Conservation (phyloP, 2,329 filamentous ascomycete species). For the Phialemonium atrogriseum region DNA sequence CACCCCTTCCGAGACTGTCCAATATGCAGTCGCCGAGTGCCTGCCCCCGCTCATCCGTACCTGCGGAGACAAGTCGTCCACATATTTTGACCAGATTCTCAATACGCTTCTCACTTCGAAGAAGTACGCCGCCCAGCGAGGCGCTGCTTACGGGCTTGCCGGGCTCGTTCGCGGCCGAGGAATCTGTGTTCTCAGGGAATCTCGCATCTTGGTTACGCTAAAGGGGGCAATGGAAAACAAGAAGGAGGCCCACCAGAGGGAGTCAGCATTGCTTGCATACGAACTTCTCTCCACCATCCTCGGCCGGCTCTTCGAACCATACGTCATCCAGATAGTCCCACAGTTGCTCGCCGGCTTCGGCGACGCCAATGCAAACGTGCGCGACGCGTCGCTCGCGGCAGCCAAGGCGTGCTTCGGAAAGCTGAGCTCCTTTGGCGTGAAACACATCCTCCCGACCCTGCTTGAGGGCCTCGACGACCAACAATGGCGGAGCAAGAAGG, state of each 20-base stretch:
- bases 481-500: slow-evolving; percentile 98
- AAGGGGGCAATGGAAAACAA: slow-evolving; percentile 86
- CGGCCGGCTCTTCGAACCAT: slow-evolving; percentile 86
- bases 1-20: slow-evolving; percentile 92
- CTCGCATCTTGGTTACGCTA: slow-evolving; percentile 75
- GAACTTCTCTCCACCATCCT: slow-evolving; percentile 84
- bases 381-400: slow-evolving; percentile 85
- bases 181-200: slow-evolving; percentile 72
- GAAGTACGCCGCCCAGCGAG: slow-evolving; percentile 85
- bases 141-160: slow-evolving; percentile 88
- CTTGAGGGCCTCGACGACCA: slow-evolving; percentile 87
- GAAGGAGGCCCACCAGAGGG: slow-evolving; percentile 80
- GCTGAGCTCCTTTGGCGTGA: slow-evolving; percentile 91
- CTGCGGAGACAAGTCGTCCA: slow-evolving; percentile 66
- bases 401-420: slow-evolving; percentile 91
- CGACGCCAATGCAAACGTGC: slow-evolving; percentile 78
- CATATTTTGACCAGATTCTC: slow-evolving; percentile 73
- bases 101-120: slow-evolving; percentile 79
- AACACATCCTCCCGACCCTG: slow-evolving; percentile 84
- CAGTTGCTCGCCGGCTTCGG: slow-evolving; percentile 85
- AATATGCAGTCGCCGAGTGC: slow-evolving; percentile 92
- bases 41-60: slow-evolving; percentile 83
- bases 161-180: slow-evolving; percentile 86
- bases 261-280: slow-evolving; percentile 82
- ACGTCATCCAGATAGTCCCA: slow-evolving; percentile 90